phyloP scores from a whole-genome alignment of 805 yeast genomes.

The Diddensiella santjacobensis region DNA sequence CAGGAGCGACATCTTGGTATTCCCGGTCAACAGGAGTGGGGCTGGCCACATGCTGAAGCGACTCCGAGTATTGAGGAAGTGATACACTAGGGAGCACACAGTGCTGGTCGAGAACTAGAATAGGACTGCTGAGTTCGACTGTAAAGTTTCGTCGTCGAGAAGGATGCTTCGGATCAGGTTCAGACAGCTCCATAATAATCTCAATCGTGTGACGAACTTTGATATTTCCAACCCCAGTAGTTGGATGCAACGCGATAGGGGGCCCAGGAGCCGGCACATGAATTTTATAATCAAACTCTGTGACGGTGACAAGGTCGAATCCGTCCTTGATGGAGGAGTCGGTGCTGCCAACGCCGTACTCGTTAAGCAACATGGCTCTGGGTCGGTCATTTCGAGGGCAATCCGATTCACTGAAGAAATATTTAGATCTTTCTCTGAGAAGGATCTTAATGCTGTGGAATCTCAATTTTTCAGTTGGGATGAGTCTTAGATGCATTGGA shows the following conservation, averaged over 20 bases:
- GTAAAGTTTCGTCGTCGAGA: neutral
- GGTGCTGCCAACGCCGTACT: neutral
- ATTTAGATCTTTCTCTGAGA: neutral
- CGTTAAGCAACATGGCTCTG: neutral
- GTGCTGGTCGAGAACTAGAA: neutral
- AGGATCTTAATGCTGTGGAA: neutral
- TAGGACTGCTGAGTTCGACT: neutral
- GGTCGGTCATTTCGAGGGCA: neutral
- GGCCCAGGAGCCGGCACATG: neutral
- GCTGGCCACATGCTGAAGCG: too few species aligned
- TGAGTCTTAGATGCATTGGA: neutral
- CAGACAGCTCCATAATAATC: neutral
- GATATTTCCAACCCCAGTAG: constrained; percentile 1
- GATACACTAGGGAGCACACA: neutral
- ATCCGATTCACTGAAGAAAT: neutral
- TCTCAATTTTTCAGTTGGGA: neutral
- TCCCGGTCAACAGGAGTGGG: neutral
- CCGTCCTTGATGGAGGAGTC: neutral
- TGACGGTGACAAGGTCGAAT: constrained; percentile 1
- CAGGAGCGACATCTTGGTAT: neutral
- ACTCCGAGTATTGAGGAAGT: neutral
- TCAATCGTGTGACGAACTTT: neutral
- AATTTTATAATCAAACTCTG: neutral
- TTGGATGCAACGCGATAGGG: neutral
- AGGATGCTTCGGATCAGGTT: neutral